Evolutionary conservation across 306 rosid genomes (phyloP), one percentile per base, ranked within the genome.

Genomic region (Bauhinia variegata): DNA sequence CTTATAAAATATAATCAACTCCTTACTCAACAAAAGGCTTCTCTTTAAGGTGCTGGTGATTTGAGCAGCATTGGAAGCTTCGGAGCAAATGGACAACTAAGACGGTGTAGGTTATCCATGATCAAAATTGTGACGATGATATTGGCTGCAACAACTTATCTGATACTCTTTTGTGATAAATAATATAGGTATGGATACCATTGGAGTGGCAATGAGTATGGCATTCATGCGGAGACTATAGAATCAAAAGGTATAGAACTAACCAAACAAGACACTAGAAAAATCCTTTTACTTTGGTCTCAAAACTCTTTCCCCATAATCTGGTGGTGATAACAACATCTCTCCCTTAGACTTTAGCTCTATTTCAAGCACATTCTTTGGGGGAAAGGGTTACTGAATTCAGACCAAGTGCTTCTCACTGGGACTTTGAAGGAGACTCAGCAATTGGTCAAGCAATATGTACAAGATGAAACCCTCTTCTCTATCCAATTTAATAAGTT

Each of bases 141-240:
- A n/a, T n/a, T n/a, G n/a, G n/a, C n/a, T n/a, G n/a, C n/a, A n/a
- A n/a, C n/a, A n/a, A n/a, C n/a, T n/a, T n/a, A n/a, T n/a, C n/a
- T n/a, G n/a, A n/a, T n/a, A n/a, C n/a, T n/a, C n/a, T n/a, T 6
- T 44, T 28, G 8, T 53, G 4, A 10, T 54, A 10, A n/a, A 9
- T 7, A 17, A 65, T 71, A 75, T 68, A 87, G 95, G 95, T 18
- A 90, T 87, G 2, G 95, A 91, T 73, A 86, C 95, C 8, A 91
- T 91, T 65, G 97, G 97, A 16, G 81, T 87, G 42, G 88, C 97
- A 63, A 84, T 84, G 66, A 88, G 97, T 63, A 67, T 33, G 70
- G 71, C 95, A 58, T 90, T 90, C 90, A 90, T 84, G 74, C 90
- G 84, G 50, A 87, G 95, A 70, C 86, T 90, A 16, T 90, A 90